Percentiles rank a stretch among this genome's conserved stretches.
Evolutionary conservation across 306 rosid genomes (phyloP).

Genomic region (Prunus fruticosa): DNA sequence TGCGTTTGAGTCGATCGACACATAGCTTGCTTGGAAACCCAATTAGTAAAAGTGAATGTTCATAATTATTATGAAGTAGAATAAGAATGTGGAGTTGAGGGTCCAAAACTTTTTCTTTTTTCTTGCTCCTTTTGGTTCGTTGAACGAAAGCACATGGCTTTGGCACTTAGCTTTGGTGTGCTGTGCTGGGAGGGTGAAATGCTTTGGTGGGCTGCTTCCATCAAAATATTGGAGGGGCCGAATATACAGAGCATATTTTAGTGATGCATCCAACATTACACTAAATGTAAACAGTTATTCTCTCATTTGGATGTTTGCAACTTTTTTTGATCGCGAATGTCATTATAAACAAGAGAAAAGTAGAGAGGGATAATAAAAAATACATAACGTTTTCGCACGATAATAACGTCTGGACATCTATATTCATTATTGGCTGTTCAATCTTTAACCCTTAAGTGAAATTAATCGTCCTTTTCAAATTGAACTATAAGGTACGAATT

Average conservation of each 20-base stretch:
- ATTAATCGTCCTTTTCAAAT: background rate
- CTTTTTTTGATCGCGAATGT: too few relatives aligned
- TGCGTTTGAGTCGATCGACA: background rate
- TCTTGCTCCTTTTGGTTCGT: background rate
- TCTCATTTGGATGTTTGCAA: accelerated
- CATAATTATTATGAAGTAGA: background rate
- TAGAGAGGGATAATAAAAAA: too few relatives aligned
- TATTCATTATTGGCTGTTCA: background rate
- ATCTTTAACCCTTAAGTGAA: background rate
- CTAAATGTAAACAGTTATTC: too few relatives aligned
- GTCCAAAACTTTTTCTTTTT: background rate
- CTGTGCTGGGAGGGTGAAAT: background rate
- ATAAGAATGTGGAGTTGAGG: background rate
- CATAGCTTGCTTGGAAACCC: too few relatives aligned
- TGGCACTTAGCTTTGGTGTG: background rate
- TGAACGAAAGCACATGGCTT: background rate
- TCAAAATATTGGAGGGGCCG: background rate
- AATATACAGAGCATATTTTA: too few relatives aligned
- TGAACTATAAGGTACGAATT: background rate
- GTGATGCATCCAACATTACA: too few relatives aligned
- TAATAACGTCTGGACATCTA: too few relatives aligned
- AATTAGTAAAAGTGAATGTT: too few relatives aligned
- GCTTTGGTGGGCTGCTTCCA: background rate
- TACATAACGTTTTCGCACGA: accelerated
- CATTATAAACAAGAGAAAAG: too few relatives aligned